Percentiles rank a stretch among this genome's conserved stretches.
phyloP scores from a whole-genome alignment of 768 basidiomycete species.

The Cantharellus cinnabarinus region DNA sequence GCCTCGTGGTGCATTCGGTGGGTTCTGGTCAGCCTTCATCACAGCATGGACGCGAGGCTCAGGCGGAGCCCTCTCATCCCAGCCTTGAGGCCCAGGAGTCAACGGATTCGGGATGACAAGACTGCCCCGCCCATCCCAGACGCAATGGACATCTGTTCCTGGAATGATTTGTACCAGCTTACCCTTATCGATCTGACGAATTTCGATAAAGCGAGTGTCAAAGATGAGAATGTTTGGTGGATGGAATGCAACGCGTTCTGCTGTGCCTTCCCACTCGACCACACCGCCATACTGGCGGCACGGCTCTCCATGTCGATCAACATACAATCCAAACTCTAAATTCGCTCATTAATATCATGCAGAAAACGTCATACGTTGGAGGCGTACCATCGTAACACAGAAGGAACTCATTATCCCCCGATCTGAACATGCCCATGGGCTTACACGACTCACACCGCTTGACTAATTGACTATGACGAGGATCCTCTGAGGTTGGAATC shows the following conservation, averaged over 20 bases:
- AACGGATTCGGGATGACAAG: conserved; percentile 12
- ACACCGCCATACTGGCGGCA: conserved; percentile 38
- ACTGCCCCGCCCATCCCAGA: conserved; percentile 68
- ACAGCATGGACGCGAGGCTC: conserved; percentile 77
- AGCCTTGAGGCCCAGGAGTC: conserved; percentile 27
- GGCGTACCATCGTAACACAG: conserved; percentile 67
- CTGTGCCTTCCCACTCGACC: conserved; percentile 90
- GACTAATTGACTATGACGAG: conserved; percentile 41
- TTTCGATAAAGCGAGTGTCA: conserved; percentile 77
- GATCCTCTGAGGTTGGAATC: conserved; percentile 65
- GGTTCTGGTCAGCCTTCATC: conserved; percentile 36
- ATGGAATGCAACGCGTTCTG: conserved; percentile 75
- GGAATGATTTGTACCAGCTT: conserved; percentile 64
- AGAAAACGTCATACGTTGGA: background rate
- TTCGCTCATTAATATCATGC: background rate
- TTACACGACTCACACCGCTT: conserved; percentile 64
- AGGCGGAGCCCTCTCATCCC: conserved; percentile 34
- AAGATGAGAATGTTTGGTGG: conserved; percentile 76
- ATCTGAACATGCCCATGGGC: conserved; percentile 79
- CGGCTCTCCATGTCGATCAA: conserved; percentile 79
- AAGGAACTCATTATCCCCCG: conserved; percentile 71
- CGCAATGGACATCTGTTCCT: conserved; percentile 62
- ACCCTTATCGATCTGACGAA: conserved; percentile 65
- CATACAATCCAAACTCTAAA: conserved; percentile 77
- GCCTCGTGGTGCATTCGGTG: conserved; percentile 13